These are phyloP conservation scores for Aureobasidium sp. DNA, from an alignment of 2,329 filamentous ascomycete genomes.

Conservation along the genomic window DNA sequence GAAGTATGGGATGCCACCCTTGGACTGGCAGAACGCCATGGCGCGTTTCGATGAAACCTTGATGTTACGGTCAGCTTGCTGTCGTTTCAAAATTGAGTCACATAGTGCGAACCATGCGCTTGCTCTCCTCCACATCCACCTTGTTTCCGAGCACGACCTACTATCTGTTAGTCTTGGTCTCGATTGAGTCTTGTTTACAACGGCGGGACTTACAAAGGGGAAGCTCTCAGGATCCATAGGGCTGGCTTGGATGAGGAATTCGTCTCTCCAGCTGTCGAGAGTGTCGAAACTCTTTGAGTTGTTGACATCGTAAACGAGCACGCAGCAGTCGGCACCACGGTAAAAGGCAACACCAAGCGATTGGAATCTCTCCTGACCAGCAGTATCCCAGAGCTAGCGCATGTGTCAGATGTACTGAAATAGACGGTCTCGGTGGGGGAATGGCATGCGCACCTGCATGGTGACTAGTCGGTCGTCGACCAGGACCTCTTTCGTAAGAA, in stretches of 20 bases:
- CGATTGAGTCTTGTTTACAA: background rate
- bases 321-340: conserved; percentile 93
- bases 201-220: conserved; percentile 73
- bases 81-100: background rate
- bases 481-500: conserved; percentile 93
- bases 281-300: conserved; percentile 99
- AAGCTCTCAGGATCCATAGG: conserved; percentile 96
- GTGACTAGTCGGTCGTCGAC: conserved; percentile 96
- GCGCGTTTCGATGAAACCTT: conserved; percentile 92
- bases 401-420: conserved; percentile 16
- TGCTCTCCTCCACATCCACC: conserved; percentile 97
- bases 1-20: conserved; percentile 96
- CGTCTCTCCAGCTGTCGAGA: conserved; percentile 95
- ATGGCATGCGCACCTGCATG: conserved; percentile 66
- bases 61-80: conserved; percentile 21
- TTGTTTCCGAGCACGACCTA: conserved; percentile 97
- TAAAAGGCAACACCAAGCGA: conserved; percentile 97
- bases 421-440: background rate
- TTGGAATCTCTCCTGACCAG: conserved; percentile 95
- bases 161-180: conserved; percentile 1
- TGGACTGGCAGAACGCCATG: conserved; percentile 95
- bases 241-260: conserved; percentile 95
- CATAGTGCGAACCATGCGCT: conserved; percentile 63
- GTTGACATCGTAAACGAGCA: conserved; percentile 97
- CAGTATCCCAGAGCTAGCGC: conserved; percentile 87